phyloP scores from a whole-genome alignment of 2,329 filamentous ascomycete species.

The Exophiala aquamarina region DNA sequence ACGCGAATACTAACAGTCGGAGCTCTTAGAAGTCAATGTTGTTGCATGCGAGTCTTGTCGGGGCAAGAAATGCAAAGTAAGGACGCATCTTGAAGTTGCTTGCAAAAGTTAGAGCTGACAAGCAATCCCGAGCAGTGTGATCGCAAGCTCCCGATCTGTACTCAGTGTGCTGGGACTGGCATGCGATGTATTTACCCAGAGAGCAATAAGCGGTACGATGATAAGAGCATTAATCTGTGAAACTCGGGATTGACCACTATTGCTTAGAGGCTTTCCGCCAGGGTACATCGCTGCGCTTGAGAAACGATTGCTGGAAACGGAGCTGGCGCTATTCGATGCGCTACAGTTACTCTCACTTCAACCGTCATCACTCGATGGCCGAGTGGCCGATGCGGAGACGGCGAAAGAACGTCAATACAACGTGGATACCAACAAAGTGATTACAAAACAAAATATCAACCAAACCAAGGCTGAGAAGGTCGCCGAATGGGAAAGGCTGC shows the following conservation, averaged over 20 bases:
- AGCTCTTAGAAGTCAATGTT: background rate
- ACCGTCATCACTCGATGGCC: background rate
- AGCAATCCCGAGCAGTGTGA: constrained; percentile 8
- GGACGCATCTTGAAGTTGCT: background rate
- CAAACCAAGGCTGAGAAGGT: constrained; percentile 6
- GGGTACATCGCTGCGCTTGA: constrained; percentile 44
- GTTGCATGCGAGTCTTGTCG: constrained; percentile 16
- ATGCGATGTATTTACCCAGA: constrained; percentile 24
- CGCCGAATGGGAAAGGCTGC: constrained; percentile 12
- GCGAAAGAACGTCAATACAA: background rate
- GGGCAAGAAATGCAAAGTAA: constrained; percentile 25
- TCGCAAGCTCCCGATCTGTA: constrained; percentile 19
- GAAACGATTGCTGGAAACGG: constrained; percentile 35
- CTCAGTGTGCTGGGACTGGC: constrained; percentile 21
- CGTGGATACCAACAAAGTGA: background rate
- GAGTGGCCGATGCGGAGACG: background rate
- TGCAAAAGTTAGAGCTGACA: background rate
- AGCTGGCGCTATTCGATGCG: constrained; percentile 30
- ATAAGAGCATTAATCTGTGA: background rate
- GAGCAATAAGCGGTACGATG: constrained; percentile 32
- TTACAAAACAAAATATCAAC: constrained; percentile 2
- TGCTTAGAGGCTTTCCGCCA: constrained; percentile 31
- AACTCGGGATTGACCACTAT: constrained; percentile 8
- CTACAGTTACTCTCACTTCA: constrained; percentile 12
- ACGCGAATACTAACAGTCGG: background rate